phyloP scores from a whole-genome alignment of 1,139 yeast species.

The Saccharomyces hybrid region DNA sequence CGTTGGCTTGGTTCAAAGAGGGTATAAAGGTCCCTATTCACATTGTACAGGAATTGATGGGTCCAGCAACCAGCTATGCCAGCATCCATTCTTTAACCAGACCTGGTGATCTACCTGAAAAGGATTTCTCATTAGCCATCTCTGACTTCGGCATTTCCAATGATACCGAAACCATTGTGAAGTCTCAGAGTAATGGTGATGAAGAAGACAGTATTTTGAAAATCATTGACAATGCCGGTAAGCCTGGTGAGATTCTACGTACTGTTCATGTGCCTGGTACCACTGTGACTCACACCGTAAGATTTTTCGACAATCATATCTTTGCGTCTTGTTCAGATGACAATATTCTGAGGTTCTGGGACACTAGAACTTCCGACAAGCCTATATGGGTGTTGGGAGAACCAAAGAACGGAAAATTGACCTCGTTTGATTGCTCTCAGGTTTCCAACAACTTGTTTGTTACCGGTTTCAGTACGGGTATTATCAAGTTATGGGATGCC shows the following conservation, averaged over 20 bases:
- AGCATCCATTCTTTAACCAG: conserved; percentile 23
- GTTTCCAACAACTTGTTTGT: conserved; percentile 24
- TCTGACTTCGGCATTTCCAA: conserved; percentile 26
- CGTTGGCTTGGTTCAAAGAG: conserved; percentile 30
- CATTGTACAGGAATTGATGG: conserved; percentile 28
- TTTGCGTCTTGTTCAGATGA: conserved; percentile 29
- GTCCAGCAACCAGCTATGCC: conserved; percentile 24
- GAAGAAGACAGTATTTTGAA: conserved; percentile 25
- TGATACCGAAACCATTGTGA: conserved; percentile 23
- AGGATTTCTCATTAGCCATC: conserved; percentile 7
- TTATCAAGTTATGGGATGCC: conserved; percentile 30
- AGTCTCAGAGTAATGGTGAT: conserved; percentile 24
- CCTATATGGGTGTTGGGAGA: conserved; percentile 22
- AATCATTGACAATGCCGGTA: conserved; percentile 26
- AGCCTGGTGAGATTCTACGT: conserved; percentile 24
- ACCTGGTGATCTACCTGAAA: conserved; percentile 10
- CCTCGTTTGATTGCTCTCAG: conserved; percentile 23
- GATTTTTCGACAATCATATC: conserved; percentile 27
- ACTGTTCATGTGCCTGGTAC: conserved; percentile 24
- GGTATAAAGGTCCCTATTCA: conserved; percentile 26
- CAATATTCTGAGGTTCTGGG: conserved; percentile 28
- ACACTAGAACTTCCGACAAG: conserved; percentile 22
- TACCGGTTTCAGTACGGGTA: conserved; percentile 29
- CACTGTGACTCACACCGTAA: conserved; percentile 24
- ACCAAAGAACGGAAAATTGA: conserved; percentile 24